Percentiles rank a stretch among this genome's conserved stretches.
phyloP scores from a whole-genome alignment of 108 stramenopile genomes.

The Skeletonema menzelii region DNA sequence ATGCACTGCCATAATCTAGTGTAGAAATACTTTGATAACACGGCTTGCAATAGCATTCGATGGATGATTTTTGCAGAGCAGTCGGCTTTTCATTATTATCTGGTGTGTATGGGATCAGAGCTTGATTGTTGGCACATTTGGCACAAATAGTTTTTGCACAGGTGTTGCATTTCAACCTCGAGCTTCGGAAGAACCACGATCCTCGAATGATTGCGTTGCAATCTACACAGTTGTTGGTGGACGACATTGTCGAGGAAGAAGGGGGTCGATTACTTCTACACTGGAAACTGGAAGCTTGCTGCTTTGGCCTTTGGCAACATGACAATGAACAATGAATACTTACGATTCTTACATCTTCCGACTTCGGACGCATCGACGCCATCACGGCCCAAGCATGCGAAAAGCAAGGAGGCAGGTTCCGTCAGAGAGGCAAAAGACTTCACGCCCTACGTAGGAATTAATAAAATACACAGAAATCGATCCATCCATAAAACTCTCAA shows the following conservation, averaged over 20 bases:
- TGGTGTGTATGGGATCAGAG: conserved; percentile 25
- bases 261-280: neutral
- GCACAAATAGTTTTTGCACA: conserved; percentile 15
- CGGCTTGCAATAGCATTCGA: conserved; percentile 39
- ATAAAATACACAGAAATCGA: too few species aligned
- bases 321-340: too few species aligned
- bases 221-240: conserved; percentile 10
- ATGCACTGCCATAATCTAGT: conserved; percentile 26
- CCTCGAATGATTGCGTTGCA: conserved; percentile 12
- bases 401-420: too few species aligned
- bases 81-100: conserved; percentile 4
- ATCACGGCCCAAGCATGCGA: too few species aligned
- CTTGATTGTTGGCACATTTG: conserved; percentile 15
- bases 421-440: too few species aligned
- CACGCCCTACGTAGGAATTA: too few species aligned
- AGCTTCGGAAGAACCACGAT: conserved; percentile 4
- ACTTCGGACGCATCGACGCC: too few species aligned
- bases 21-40: conserved; percentile 50
- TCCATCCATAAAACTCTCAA: too few species aligned
- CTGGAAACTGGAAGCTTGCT: too few species aligned
- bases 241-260: neutral
- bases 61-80: conserved; percentile 19
- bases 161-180: neutral
- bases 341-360: too few species aligned
- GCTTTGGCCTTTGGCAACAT: too few species aligned